Percentiles rank a stretch among this genome's conserved stretches.
Conservation (phyloP, 2,329 filamentous ascomycete genomes). For the Neopestalotiopsis sp. region DNA sequence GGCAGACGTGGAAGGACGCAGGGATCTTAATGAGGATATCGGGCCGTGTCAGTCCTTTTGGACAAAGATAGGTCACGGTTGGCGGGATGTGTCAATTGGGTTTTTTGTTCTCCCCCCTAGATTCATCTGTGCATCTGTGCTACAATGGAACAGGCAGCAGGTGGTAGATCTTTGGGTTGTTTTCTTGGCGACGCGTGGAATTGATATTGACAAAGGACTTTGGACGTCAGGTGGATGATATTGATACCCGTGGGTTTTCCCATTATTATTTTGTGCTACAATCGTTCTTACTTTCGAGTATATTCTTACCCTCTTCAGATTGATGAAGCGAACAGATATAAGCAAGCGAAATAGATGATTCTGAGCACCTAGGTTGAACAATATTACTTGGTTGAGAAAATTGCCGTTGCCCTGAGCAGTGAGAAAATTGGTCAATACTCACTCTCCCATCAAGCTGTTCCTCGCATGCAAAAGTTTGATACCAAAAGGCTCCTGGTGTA, state of each 20-base stretch:
- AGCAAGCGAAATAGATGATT: constrained; percentile 3
- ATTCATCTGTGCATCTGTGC: background rate
- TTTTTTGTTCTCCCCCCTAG: background rate
- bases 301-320: background rate
- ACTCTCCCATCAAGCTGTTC: too few species aligned
- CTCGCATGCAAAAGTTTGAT: too few species aligned
- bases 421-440: too few species aligned
- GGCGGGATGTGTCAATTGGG: background rate
- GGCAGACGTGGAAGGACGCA: constrained; percentile 29
- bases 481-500: too few species aligned
- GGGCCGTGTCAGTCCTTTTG: too few species aligned
- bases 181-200: background rate
- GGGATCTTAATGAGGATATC: constrained; percentile 12
- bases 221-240: background rate
- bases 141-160: background rate
- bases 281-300: constrained; percentile 1
- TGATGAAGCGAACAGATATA: background rate
- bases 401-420: too few species aligned
- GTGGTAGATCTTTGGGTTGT: background rate
- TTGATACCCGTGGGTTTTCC: background rate
- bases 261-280: background rate
- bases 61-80: too few species aligned
- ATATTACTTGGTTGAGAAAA: too few species aligned
- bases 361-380: too few species aligned
- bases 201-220: background rate